Evolutionary conservation across 73 alveolate genomes (phyloP).

Genomic region (Paramecium octaurelia): DNA sequence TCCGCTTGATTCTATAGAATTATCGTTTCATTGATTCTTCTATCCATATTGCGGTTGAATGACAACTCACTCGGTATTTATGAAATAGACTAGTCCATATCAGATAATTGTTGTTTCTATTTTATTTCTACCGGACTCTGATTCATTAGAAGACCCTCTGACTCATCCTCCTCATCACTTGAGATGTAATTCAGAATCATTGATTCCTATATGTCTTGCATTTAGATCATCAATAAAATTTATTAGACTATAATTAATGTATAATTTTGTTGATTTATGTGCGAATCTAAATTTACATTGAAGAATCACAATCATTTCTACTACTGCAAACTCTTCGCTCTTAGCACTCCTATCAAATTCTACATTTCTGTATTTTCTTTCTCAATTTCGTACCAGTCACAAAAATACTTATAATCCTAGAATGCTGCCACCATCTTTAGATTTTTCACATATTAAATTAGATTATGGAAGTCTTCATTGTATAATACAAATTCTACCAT

Average conservation of each 20-base stretch:
- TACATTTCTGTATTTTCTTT: not conserved
- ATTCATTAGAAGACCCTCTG: not conserved
- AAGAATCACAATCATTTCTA: not conserved
- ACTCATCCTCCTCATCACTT: not conserved
- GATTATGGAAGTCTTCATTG: not conserved
- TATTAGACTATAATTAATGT: not conserved
- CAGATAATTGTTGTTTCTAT: not conserved
- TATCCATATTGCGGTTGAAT: not conserved
- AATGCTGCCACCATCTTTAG: not conserved
- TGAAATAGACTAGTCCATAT: not conserved
- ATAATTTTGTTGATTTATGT: not conserved
- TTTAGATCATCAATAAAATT: slow-evolving; percentile 7
- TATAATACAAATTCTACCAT: not conserved
- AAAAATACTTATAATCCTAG: not conserved
- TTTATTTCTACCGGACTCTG: not conserved
- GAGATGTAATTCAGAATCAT: not conserved
- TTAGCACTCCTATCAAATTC: not conserved
- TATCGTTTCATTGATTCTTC: not conserved
- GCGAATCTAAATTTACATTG: not conserved
- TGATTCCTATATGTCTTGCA: not conserved
- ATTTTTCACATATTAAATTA: not conserved
- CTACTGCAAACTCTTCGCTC: not conserved
- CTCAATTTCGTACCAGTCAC: not conserved
- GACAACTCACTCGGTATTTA: not conserved
- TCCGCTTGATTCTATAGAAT: not conserved